Evolutionary conservation across 2,329 filamentous ascomycete species (phyloP).

Genomic region (Teratosphaeria destructans): DNA sequence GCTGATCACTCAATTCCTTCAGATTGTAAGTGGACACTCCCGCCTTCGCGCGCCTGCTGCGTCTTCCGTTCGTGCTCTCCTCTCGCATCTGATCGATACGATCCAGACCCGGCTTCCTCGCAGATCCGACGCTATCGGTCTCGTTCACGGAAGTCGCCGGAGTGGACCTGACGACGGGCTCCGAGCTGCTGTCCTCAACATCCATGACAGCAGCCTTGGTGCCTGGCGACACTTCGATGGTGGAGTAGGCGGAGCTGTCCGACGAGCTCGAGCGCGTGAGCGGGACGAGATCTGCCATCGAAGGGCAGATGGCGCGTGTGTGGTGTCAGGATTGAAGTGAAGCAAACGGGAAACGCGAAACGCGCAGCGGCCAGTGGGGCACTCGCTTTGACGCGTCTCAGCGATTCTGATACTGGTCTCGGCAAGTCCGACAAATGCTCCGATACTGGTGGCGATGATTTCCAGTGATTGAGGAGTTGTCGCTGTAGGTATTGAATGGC

Average conservation of each 20-base stretch:
- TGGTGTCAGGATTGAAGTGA: background rate
- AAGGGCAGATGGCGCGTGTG: background rate
- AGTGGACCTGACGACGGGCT: conserved; percentile 49
- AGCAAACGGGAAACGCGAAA: conserved; percentile 2
- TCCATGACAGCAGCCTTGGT: conserved; percentile 19
- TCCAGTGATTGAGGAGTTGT: background rate
- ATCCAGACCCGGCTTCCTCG: conserved; percentile 17
- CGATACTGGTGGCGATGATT: background rate
- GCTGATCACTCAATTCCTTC: conserved; percentile 19
- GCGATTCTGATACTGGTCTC: conserved; percentile 1
- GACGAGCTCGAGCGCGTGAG: conserved; percentile 28
- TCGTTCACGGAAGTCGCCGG: conserved; percentile 59
- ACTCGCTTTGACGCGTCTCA: background rate
- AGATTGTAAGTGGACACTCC: conserved; percentile 55
- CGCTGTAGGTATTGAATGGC: background rate
- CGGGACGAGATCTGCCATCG: background rate
- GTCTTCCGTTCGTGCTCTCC: conserved; percentile 17
- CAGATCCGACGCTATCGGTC: conserved; percentile 44
- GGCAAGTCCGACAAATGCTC: background rate
- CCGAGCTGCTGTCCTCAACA: conserved; percentile 25
- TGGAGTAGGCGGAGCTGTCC: conserved; percentile 33
- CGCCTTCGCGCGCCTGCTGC: conserved; percentile 46
- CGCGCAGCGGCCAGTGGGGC: background rate
- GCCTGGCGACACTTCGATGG: conserved; percentile 27
- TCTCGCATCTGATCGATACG: conserved; percentile 9